Percentiles rank a stretch among this genome's conserved stretches.
Conservation (phyloP, 257 asterid species). For the Galeopsis tetrahit region DNA sequence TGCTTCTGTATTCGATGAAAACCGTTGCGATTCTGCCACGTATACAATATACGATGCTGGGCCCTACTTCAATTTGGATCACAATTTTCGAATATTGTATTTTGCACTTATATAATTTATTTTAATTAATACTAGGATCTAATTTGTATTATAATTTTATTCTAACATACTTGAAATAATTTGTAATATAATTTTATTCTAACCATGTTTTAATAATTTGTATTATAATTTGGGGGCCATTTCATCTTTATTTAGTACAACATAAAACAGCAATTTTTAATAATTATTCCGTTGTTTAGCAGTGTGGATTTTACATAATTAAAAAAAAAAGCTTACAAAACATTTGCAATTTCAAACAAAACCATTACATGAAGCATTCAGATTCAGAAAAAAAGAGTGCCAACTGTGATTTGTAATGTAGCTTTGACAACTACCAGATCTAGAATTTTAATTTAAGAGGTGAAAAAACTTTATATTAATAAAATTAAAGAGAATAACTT, state of each 20-base stretch:
- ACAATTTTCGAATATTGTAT: neutral
- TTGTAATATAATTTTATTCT: too few relatives aligned
- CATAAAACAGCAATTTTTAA: too few relatives aligned
- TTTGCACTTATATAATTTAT: too few relatives aligned
- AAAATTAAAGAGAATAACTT: neutral
- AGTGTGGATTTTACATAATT: too few relatives aligned
- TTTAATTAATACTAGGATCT: too few relatives aligned
- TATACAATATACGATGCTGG: neutral
- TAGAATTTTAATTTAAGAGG: neutral
- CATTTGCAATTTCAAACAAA: too few relatives aligned
- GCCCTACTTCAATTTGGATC: neutral
- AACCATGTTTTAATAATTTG: too few relatives aligned
- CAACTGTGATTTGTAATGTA: neutral
- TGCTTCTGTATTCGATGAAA: conserved; percentile 15
- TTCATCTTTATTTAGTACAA: neutral
- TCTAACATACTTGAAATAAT: too few relatives aligned
- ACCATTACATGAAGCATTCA: neutral
- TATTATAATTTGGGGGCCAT: neutral
- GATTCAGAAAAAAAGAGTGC: neutral
- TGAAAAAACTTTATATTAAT: neutral
- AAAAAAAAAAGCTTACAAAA: too few relatives aligned
- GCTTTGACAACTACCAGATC: neutral
- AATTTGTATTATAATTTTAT: neutral
- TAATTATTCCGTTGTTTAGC: too few relatives aligned
- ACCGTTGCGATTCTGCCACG: conserved; percentile 10